Conservation (phyloP, 2,329 filamentous ascomycete species). For the Nakataea oryzae region DNA sequence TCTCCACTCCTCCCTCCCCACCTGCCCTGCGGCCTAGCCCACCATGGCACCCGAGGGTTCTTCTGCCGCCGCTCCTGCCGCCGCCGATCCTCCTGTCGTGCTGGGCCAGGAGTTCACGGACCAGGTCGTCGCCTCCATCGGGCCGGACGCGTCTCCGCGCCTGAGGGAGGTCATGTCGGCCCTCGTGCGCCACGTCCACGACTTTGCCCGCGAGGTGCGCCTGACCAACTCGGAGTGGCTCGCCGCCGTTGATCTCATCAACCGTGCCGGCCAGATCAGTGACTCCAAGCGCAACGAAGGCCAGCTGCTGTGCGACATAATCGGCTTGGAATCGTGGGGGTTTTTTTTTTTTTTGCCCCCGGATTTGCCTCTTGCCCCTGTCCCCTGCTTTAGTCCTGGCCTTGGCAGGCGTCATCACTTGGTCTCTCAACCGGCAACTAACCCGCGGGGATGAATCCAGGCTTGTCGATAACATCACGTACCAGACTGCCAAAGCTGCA, state of each 20-base stretch:
- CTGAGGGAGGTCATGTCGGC: constrained; percentile 45
- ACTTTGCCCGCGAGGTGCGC: constrained; percentile 57
- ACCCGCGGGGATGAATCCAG: constrained; percentile 5
- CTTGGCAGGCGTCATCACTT: too few relatives aligned
- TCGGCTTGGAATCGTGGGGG: constrained; percentile 43
- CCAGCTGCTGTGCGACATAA: constrained; percentile 51
- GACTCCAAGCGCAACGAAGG: constrained; percentile 50
- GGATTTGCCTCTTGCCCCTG: neutral
- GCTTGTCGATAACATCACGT: constrained; percentile 54
- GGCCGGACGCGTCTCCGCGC: constrained; percentile 49
- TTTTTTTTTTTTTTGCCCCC: neutral
- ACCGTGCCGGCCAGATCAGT: constrained; percentile 49
- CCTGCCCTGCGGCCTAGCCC: neutral
- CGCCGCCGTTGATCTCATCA: constrained; percentile 50
- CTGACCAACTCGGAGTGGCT: constrained; percentile 59
- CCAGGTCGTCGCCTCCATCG: constrained; percentile 52
- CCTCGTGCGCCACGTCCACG: constrained; percentile 54
- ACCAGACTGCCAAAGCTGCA: constrained; percentile 33
- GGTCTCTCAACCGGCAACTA: neutral
- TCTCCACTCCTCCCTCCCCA: too few relatives aligned
- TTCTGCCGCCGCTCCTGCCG: neutral
- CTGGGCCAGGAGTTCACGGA: constrained; percentile 42
- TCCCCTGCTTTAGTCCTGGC: too few relatives aligned
- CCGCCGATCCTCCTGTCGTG: neutral
- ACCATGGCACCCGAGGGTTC: too few relatives aligned